Evolutionary conservation across 176 grass and related monocot genomes (phyloP), one percentile per base, ranked within the genome.

Genomic region (Dendrocalamus sinicus): DNA sequence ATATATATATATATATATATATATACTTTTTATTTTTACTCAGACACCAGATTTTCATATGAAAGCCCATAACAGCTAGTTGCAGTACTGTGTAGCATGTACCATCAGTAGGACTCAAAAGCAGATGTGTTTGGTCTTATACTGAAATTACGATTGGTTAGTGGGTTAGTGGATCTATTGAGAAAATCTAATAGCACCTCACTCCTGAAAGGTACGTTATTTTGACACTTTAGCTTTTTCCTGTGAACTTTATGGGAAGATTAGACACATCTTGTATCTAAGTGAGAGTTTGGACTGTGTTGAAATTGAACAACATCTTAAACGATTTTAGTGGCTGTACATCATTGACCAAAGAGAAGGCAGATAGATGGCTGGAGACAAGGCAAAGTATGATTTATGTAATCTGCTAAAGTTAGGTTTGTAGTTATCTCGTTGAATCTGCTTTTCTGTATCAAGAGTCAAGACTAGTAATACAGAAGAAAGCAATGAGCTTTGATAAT

Each of bases 261-360:
- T 66, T 60, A 64, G 57, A 63, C 64, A 82, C 57, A 47, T 16
- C 22, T 53, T 58, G 47, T 77, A 37, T 51, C 70, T 28, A 79
- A 75, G 68, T 59, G 59, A 67, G 41, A 58, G 52, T 77, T 60
- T 63, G 10, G 44, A 58, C 66, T 70, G 19, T 91, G 61, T 79
- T 68, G 60, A 69, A 87, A 78, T 79, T 12, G 32, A 48, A n/a
- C 28, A 62, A 17, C 75, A 71, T 91, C 46, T 75, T 69, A 28
- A 52, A 84, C 28, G 17, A 87, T 84, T 63, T 78, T 59, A 62
- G 80, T 83, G 73, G 75, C 41, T 80, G n/a, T 75, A 55, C 62
- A 70, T 70, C 46, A 44, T 61, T 74, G 83, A 46, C 53, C 37
- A 82, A 79, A 64, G n/a, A 57, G 61, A 85, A 77, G 23, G 13